Evolutionary conservation across 116 monocot species (phyloP).

Genomic region (Phalaenopsis hybrid): DNA sequence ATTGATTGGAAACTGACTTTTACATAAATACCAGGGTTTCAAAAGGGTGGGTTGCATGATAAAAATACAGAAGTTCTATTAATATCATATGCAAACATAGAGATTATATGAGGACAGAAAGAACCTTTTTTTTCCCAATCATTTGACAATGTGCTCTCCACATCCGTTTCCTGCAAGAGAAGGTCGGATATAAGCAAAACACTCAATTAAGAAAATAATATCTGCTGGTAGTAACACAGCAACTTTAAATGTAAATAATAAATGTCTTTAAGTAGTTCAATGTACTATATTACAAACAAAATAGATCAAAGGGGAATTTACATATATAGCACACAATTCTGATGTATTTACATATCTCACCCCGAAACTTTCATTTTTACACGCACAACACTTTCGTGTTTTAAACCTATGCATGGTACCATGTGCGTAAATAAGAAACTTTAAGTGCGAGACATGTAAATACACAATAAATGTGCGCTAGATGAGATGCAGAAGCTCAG

Average conservation of each 20-base stretch:
- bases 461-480: too few relatives aligned
- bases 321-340: too few relatives aligned
- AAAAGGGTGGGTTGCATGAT: not conserved
- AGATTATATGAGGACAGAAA: not conserved
- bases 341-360: too few relatives aligned
- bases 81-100: not conserved
- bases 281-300: not conserved
- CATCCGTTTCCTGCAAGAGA: slow-evolving; percentile 29
- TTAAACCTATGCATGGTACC: too few relatives aligned
- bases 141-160: slow-evolving; percentile 21
- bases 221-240: not conserved
- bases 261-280: not conserved
- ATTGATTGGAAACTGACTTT: not conserved
- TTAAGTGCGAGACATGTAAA: too few relatives aligned
- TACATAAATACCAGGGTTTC: not conserved
- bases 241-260: not conserved
- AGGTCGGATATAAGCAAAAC: not conserved
- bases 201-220: not conserved
- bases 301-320: not conserved
- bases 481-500: too few relatives aligned
- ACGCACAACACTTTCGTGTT: too few relatives aligned
- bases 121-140: slow-evolving; percentile 54
- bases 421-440: too few relatives aligned
- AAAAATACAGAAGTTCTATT: not conserved
- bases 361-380: too few relatives aligned